Evolutionary conservation across 2,329 filamentous ascomycete species (phyloP).

Genomic region (Fusarium annulatum): DNA sequence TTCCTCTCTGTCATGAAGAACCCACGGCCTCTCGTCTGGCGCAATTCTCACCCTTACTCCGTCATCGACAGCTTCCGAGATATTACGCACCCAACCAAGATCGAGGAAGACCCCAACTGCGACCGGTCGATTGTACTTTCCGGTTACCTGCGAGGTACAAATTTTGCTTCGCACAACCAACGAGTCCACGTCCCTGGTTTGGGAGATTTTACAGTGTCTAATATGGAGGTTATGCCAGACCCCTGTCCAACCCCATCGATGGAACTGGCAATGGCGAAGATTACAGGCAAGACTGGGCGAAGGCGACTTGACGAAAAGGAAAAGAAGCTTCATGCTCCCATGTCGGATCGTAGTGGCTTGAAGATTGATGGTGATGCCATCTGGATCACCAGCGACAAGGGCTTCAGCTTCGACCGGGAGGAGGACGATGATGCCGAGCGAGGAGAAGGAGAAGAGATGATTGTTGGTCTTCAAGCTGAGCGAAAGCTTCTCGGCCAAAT

Average conservation of each 20-base stretch:
- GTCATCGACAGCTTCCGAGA: slow-evolving; percentile 95
- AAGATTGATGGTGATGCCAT: slow-evolving; percentile 98
- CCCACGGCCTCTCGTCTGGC: slow-evolving; percentile 93
- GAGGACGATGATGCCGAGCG: slow-evolving; percentile 76
- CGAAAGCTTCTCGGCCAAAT: slow-evolving; percentile 84
- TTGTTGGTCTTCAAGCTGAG: slow-evolving; percentile 88
- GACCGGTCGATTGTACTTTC: slow-evolving; percentile 92
- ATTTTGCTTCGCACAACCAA: slow-evolving; percentile 87
- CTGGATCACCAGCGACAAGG: slow-evolving; percentile 80
- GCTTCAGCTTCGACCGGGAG: slow-evolving; percentile 79
- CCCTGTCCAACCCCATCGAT: slow-evolving; percentile 94
- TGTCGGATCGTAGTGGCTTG: slow-evolving; percentile 96
- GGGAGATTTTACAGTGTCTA: slow-evolving; percentile 85
- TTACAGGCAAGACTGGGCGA: slow-evolving; percentile 82
- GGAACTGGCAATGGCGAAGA: slow-evolving; percentile 87
- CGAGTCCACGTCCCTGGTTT: slow-evolving; percentile 92
- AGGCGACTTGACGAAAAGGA: slow-evolving; percentile 94
- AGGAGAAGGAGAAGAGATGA: slow-evolving; percentile 95
- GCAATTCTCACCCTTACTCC: slow-evolving; percentile 94
- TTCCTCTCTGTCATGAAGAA: slow-evolving; percentile 99
- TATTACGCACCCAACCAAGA: slow-evolving; percentile 89
- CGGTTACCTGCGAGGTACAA: slow-evolving; percentile 93
- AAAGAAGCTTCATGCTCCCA: slow-evolving; percentile 94
- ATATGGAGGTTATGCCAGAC: slow-evolving; percentile 89
- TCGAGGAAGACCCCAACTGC: slow-evolving; percentile 89